Base-by-base conservation (phyloP, 176 grass and related monocot species). In the Ananas comosus region DNA sequence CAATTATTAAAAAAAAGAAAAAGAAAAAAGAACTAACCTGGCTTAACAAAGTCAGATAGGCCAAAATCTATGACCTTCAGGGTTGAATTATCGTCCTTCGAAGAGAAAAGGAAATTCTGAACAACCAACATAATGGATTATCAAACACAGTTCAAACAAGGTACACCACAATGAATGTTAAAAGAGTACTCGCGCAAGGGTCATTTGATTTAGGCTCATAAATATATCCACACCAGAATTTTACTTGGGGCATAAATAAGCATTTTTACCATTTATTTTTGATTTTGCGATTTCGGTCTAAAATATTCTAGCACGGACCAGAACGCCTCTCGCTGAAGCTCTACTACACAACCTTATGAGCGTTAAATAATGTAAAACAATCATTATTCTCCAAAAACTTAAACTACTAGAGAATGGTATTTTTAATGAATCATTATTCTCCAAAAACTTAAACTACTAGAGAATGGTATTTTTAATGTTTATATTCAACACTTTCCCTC, bases 1-100 rank as follows among this genome's bases (percentile, higher is more conserved):
- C 48, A 54, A 22, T 67, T 13, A 75, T 50, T 17, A 28, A 27
- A 9, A 49, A 73, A 48, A 27, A 24, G 1, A 27, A 27, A 72
- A 42, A 7, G 63, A 82, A 27, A 27, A 27, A 72, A 33, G 3
- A 53, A 82, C 80, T 16, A 91, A 94, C 95, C 95, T 94, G 95
- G 95, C 75, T 94, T 99, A 25, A 91, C 89, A 54, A 99, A 99
- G 74, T 99, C 95, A 64, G 95, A 99, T 79, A 99, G 78, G 61
- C 95, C 95, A 86, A 99, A 99, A 78, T 99, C 95, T 86, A 99
- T 99, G 77, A 85, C 87, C 88, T 91, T 99, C 79, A 99, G 88
- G 66, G 82, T 68, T 54, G 87, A 89, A 12, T 80, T 90, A 49
- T 94, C 90, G 66, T 99, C 90, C 71, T 81, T 88, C 9, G 90